Percentiles rank a stretch among this genome's conserved stretches.
These are phyloP conservation scores for Penicillium thymicola DNA, from an alignment of 2,329 filamentous ascomycete species.

Conservation along the genomic window DNA sequence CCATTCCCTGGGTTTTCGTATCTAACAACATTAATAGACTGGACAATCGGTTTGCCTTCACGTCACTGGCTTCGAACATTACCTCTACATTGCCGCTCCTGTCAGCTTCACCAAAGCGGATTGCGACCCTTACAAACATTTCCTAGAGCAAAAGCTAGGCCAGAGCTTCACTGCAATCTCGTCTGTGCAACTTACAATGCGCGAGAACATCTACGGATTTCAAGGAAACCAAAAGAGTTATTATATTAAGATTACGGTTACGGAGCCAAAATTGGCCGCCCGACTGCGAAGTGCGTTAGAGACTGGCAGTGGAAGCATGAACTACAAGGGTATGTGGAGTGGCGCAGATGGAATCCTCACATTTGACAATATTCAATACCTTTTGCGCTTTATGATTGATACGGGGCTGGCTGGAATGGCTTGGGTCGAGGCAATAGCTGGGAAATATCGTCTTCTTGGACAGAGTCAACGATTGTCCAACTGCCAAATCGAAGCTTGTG, in stretches of 20 bases:
- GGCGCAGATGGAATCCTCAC: constrained; percentile 72
- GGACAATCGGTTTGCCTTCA: constrained; percentile 94
- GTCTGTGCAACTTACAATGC: constrained; percentile 75
- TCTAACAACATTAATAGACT: constrained; percentile 37
- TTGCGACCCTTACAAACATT: constrained; percentile 73
- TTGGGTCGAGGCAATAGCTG: constrained; percentile 83
- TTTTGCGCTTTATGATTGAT: constrained; percentile 97
- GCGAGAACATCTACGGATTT: constrained; percentile 90
- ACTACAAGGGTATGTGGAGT: constrained; percentile 90
- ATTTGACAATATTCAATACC: constrained; percentile 94
- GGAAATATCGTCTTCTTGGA: constrained; percentile 68
- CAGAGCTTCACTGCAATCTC: constrained; percentile 71
- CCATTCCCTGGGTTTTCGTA: neutral
- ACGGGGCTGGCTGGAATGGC: constrained; percentile 93
- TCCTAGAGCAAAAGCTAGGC: constrained; percentile 74
- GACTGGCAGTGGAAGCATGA: constrained; percentile 60
- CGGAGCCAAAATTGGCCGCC: constrained; percentile 79
- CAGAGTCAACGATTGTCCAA: constrained; percentile 73
- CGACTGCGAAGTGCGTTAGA: constrained; percentile 75
- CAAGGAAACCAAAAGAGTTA: constrained; percentile 89
- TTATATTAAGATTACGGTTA: constrained; percentile 90
- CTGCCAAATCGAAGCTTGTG: constrained; percentile 90
- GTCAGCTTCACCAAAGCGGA: constrained; percentile 75
- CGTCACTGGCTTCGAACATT: constrained; percentile 93
- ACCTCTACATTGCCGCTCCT: constrained; percentile 89